Evolutionary conservation across 768 basidiomycete species (phyloP), one percentile per base, ranked within the genome.

Genomic region (Clavulina sp.): DNA sequence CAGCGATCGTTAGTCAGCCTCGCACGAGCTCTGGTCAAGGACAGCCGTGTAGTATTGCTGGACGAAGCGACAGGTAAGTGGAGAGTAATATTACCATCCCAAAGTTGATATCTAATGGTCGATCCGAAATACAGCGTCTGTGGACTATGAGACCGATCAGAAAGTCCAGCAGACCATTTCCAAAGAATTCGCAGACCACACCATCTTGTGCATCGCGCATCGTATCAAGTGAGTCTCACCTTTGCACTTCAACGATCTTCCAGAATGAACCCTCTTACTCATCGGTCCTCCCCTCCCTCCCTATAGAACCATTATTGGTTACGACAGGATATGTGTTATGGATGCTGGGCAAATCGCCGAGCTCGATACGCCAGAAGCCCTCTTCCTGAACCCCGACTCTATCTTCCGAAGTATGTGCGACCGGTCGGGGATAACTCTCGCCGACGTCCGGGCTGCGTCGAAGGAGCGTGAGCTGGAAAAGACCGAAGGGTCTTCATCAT

Each of bases 321-420:
- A 53, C 38, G 33, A 54, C 21, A 18, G 13, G 13, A 52, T 52
- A 18, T 30, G 13, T 28, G 53, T 54, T 3, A 38, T 54, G 53
- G 53, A 54, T 24, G 33, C 31, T n/a, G 53, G 53, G n/a, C 24
- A 32, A 19, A 24, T 54, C 28, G 53, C 50, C 9, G 53, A 54
- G 31, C 32, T 52, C 60, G 87, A 88, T 62, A 80, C 82, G 2
- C 87, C 89, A 0, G 65, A 70, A 24, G 73, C 70, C 40, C 64
- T 92, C 18, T 88, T 76, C 64, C 58, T 70, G 46, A 67, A 63
- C 4, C 54, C 67, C 2, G 69, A 73, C 48, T 78, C 84, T 1
- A 80, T 86, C 57, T 92, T 92, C 70, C 73, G 77, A 34, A 75
- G 77, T 44, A 91, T 93, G 86, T 89, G 86, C 59, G 79, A 85